phyloP scores from a whole-genome alignment of 2,329 filamentous ascomycete genomes.

The Diatrype stigma region DNA sequence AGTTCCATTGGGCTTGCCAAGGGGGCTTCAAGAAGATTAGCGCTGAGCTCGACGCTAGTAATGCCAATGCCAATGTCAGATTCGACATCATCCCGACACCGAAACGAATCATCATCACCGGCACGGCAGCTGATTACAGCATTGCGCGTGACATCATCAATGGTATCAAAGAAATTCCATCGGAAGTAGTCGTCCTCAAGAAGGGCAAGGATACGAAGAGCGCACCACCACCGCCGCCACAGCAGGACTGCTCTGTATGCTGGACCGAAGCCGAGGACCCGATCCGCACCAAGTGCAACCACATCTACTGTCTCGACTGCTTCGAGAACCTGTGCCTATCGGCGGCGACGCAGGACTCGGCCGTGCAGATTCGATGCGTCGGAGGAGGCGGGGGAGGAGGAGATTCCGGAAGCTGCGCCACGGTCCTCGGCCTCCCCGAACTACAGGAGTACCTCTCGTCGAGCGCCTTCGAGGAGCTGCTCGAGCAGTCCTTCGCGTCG shows the following conservation, averaged over 20 bases:
- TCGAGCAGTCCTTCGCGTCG: slow-evolving; percentile 31
- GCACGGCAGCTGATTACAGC: slow-evolving; percentile 14
- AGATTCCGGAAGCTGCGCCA: slow-evolving; percentile 18
- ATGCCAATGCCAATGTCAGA: slow-evolving; percentile 12
- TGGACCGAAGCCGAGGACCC: slow-evolving; percentile 32
- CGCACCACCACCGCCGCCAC: too few relatives aligned
- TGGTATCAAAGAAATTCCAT: background rate
- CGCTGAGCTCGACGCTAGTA: slow-evolving; percentile 19
- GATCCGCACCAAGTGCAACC: slow-evolving; percentile 31
- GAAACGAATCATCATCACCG: slow-evolving; percentile 29
- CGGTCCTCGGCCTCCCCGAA: slow-evolving; percentile 20
- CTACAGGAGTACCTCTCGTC: slow-evolving; percentile 28
- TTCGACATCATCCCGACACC: slow-evolving; percentile 30
- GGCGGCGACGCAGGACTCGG: slow-evolving; percentile 7
- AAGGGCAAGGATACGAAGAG: background rate
- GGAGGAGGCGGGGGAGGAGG: too few relatives aligned
- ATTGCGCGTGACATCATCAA: slow-evolving; percentile 12
- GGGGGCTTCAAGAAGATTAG: slow-evolving; percentile 29
- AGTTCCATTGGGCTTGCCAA: slow-evolving; percentile 26
- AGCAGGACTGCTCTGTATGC: slow-evolving; percentile 32
- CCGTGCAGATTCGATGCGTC: slow-evolving; percentile 20
- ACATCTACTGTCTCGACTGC: slow-evolving; percentile 39
- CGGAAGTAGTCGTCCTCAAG: background rate
- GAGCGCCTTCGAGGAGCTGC: slow-evolving; percentile 30
- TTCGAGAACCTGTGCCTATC: slow-evolving; percentile 31